Conservation (phyloP, 2,329 filamentous ascomycete genomes). For the Exophiala dermatitidis region DNA sequence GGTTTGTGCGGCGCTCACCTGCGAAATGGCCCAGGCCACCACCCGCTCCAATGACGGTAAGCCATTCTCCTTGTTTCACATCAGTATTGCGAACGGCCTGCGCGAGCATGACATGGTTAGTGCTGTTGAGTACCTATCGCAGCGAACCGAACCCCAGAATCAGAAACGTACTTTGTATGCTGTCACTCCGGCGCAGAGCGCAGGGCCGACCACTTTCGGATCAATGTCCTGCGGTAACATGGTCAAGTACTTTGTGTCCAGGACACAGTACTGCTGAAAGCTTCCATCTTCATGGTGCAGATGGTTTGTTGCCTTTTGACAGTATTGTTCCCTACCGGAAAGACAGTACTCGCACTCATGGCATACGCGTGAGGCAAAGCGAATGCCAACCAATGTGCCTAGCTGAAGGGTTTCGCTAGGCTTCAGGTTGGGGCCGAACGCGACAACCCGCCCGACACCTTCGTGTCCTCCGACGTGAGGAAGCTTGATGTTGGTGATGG, state of each 20-base stretch:
- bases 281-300: constrained; percentile 43
- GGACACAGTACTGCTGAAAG: constrained; percentile 41
- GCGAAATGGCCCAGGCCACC: constrained; percentile 43
- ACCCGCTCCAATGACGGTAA: constrained; percentile 42
- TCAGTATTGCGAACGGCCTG: constrained; percentile 40
- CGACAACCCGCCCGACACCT: constrained; percentile 39
- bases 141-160: neutral
- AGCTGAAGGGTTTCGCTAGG: constrained; percentile 31
- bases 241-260: constrained; percentile 42
- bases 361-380: constrained; percentile 39
- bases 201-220: constrained; percentile 37
- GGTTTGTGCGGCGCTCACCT: constrained; percentile 27
- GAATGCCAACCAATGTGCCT: constrained; percentile 39
- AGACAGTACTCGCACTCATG: constrained; percentile 40
- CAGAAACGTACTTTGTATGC: constrained; percentile 36
- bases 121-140: neutral
- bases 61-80: constrained; percentile 36
- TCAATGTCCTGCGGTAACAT: constrained; percentile 40
- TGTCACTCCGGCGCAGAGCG: constrained; percentile 41
- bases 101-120: neutral
- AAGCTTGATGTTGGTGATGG: constrained; percentile 40
- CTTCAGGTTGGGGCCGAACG: constrained; percentile 31
- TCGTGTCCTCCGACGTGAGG: constrained; percentile 44
- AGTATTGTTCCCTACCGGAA: constrained; percentile 38
- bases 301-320: constrained; percentile 39